Evolutionary conservation across 495 filamentous ascomycete genomes (phyloP).

Genomic region (Xeromyces bisporus): DNA sequence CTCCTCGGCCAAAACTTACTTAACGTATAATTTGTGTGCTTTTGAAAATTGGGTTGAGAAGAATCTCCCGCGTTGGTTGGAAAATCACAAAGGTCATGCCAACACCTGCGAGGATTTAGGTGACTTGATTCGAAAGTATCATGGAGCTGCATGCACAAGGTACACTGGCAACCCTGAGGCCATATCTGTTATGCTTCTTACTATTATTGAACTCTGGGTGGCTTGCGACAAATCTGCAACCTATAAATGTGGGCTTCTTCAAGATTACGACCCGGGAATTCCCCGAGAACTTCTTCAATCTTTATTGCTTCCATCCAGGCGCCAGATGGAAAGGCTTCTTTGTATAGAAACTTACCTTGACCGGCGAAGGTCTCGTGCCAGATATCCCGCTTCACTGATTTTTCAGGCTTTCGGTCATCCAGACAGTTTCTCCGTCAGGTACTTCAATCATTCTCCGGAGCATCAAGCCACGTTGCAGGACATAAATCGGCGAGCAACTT

Average conservation of each 20-base stretch:
- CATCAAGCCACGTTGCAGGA: conserved; percentile 21
- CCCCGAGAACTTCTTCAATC: conserved; percentile 22
- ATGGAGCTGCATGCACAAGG: conserved; percentile 5
- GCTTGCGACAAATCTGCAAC: conserved; percentile 38
- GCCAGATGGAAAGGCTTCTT: conserved; percentile 34
- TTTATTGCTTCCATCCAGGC: conserved; percentile 29
- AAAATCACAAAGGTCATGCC: conserved; percentile 6
- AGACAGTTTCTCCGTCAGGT: conserved; percentile 35
- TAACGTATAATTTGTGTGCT: conserved; percentile 6
- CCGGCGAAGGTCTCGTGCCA: conserved; percentile 8
- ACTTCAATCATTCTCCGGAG: conserved; percentile 27
- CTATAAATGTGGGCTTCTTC: conserved; percentile 20
- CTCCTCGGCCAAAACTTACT: not conserved
- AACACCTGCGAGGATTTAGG: conserved; percentile 12
- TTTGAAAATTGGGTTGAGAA: conserved; percentile 29
- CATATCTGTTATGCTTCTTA: conserved; percentile 42
- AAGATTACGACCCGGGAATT: conserved; percentile 35
- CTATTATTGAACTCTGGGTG: conserved; percentile 45
- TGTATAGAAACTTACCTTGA: conserved; percentile 34
- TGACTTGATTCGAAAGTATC: conserved; percentile 16
- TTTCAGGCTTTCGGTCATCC: conserved; percentile 14
- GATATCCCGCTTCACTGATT: conserved; percentile 8
- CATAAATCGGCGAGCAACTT: conserved; percentile 25
- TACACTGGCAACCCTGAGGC: conserved; percentile 33
- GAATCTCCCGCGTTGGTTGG: conserved; percentile 21